phyloP scores from a whole-genome alignment of 768 basidiomycete species.

The Lentinula sp. region DNA sequence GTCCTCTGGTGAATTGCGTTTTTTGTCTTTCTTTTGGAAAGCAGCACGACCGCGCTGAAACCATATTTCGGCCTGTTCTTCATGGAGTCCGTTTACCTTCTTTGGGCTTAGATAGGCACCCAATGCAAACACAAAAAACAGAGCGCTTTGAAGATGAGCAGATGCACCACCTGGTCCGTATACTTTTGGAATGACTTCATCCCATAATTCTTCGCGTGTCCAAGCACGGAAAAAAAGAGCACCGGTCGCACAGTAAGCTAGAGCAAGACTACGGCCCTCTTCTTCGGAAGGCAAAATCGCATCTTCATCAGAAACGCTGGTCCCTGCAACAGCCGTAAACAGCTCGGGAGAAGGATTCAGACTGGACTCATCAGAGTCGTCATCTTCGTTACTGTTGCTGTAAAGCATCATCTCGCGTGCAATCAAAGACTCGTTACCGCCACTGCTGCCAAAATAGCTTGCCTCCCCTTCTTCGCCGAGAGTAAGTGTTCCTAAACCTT shows the following conservation, averaged over 20 bases:
- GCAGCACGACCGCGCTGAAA: background rate
- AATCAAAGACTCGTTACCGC: conserved; percentile 1
- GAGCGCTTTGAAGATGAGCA: background rate
- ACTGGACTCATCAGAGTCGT: background rate
- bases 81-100: background rate
- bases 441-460: conserved; percentile 3
- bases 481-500: conserved; percentile 2
- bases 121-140: conserved; percentile 1
- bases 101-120: background rate
- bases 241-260: background rate
- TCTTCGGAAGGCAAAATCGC: background rate
- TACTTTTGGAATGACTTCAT: conserved; percentile 1
- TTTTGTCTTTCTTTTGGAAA: background rate
- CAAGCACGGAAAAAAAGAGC: conserved; percentile 2
- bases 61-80: background rate
- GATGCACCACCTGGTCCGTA: background rate
- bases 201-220: background rate
- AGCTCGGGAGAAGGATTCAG: background rate
- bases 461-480: conserved; percentile 5
- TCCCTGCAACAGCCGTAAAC: background rate
- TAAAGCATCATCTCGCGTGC: conserved; percentile 2
- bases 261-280: background rate
- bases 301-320: background rate
- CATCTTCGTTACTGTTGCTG: background rate
- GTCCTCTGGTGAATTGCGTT: conserved; percentile 10